Evolutionary conservation across 2,329 filamentous ascomycete genomes (phyloP).

Genomic region (Ilyonectria sp.): DNA sequence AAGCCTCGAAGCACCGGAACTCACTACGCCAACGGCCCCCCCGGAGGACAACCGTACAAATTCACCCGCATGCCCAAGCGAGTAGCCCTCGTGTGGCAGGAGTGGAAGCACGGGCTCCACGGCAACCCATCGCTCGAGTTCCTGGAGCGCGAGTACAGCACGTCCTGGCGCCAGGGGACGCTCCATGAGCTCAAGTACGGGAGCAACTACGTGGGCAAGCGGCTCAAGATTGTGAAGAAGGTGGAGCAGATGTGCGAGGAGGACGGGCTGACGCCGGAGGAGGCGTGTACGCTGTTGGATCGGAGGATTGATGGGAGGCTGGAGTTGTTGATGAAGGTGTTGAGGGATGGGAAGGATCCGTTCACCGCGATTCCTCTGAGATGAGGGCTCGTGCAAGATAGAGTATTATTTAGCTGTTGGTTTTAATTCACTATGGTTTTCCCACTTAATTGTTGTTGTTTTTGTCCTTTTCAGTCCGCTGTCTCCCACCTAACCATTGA

Average conservation of each 20-base stretch:
- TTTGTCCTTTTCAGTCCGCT: no score
- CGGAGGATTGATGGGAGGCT: slow-evolving; percentile 44
- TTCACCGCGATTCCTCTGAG: slow-evolving; percentile 37
- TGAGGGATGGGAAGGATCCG: slow-evolving; percentile 42
- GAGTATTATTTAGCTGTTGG: not conserved
- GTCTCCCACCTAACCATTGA: no score
- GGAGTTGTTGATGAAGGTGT: slow-evolving; percentile 37
- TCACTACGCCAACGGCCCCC: slow-evolving; percentile 39
- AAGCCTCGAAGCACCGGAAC: slow-evolving; percentile 33
- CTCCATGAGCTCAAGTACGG: slow-evolving; percentile 44
- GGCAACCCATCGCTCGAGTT: slow-evolving; percentile 42
- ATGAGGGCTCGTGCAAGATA: no score
- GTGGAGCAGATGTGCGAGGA: slow-evolving; percentile 38
- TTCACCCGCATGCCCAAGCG: slow-evolving; percentile 46
- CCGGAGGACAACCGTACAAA: slow-evolving; percentile 31
- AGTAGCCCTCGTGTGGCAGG: slow-evolving; percentile 41
- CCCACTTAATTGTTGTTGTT: no score
- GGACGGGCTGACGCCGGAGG: not conserved
- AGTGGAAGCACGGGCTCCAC: slow-evolving; percentile 42
- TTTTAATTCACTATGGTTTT: no score
- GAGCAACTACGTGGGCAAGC: slow-evolving; percentile 46
- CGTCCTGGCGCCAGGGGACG: slow-evolving; percentile 38
- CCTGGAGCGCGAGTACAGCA: slow-evolving; percentile 41
- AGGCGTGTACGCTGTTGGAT: slow-evolving; percentile 40
- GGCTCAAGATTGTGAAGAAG: slow-evolving; percentile 39